These are phyloP conservation scores for Cymbidium sinense DNA, from an alignment of 106 monocot species.

Conservation along the genomic window DNA sequence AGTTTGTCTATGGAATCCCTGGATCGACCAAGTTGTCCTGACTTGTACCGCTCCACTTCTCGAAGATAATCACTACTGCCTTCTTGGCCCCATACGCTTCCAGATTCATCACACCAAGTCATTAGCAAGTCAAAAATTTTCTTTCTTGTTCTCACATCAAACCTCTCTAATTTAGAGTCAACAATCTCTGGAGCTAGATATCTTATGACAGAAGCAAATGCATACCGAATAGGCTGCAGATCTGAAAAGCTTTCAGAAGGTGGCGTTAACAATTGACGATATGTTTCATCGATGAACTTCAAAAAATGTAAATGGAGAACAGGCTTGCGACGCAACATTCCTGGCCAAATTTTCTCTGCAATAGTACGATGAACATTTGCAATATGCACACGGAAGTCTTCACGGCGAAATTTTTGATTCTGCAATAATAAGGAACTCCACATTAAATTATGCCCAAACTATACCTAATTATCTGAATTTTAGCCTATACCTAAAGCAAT, in stretches of 20 bases:
- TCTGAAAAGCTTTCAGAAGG: slow-evolving; percentile 72
- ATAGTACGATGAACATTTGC: slow-evolving; percentile 83
- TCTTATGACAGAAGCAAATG: slow-evolving; percentile 81
- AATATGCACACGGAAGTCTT: slow-evolving; percentile 84
- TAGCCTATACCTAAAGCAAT: background rate
- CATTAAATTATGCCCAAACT: background rate
- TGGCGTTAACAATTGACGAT: slow-evolving; percentile 35
- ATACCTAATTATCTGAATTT: background rate
- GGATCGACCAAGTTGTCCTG: slow-evolving; percentile 72
- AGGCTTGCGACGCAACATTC: slow-evolving; percentile 74
- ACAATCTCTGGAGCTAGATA: slow-evolving; percentile 86
- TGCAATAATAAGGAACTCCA: slow-evolving; percentile 15
- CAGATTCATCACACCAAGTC: slow-evolving; percentile 82
- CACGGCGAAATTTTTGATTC: slow-evolving; percentile 86
- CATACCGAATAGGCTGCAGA: slow-evolving; percentile 74
- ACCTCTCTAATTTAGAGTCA: slow-evolving; percentile 72
- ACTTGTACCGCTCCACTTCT: slow-evolving; percentile 88
- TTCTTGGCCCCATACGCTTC: slow-evolving; percentile 53
- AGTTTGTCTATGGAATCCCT: slow-evolving; percentile 93
- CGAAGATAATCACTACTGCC: slow-evolving; percentile 64
- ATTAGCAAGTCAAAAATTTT: slow-evolving; percentile 73
- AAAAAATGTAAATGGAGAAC: slow-evolving; percentile 71
- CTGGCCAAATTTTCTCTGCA: slow-evolving; percentile 97
- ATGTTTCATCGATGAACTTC: slow-evolving; percentile 82
- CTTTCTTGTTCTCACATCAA: slow-evolving; percentile 69